A percentile compares a stretch with the other conserved stretches of the same genome.
phyloP scores from a whole-genome alignment of 805 yeast species.

The Wickerhamiella azymoides region DNA sequence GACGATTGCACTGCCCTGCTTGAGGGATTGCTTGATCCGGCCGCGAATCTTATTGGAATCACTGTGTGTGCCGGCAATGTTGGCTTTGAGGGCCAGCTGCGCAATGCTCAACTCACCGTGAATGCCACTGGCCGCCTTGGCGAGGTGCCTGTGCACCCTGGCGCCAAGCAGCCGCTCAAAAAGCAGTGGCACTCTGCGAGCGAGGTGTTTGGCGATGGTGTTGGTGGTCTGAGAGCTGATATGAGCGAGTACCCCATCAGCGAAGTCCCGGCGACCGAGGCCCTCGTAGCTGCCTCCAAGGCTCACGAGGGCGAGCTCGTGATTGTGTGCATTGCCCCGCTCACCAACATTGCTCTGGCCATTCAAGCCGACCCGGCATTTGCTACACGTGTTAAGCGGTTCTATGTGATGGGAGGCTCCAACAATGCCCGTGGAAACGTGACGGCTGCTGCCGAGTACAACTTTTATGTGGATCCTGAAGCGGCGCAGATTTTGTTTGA shows the following conservation, averaged over 20 bases:
- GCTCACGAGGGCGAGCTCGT: slow-evolving; percentile 4
- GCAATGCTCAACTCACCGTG: slow-evolving; percentile 4
- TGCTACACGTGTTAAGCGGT: slow-evolving; percentile 4
- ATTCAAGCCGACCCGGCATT: slow-evolving; percentile 5
- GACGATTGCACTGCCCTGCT: slow-evolving; percentile 7
- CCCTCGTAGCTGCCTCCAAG: slow-evolving; percentile 1
- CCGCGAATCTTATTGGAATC: slow-evolving; percentile 5
- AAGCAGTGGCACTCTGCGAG: slow-evolving; percentile 6
- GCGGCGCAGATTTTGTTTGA: slow-evolving; percentile 5
- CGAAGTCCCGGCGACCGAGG: slow-evolving; percentile 1
- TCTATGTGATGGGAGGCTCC: slow-evolving; percentile 8
- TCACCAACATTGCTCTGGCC: slow-evolving; percentile 8
- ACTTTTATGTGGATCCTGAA: slow-evolving; percentile 7
- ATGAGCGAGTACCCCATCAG: neutral
- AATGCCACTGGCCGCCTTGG: slow-evolving; percentile 6
- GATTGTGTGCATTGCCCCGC: slow-evolving; percentile 7
- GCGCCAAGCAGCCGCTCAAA: slow-evolving; percentile 3
- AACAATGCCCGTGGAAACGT: slow-evolving; percentile 7
- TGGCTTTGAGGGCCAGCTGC: slow-evolving; percentile 5
- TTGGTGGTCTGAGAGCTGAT: slow-evolving; percentile 4
- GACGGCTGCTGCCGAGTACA: slow-evolving; percentile 8
- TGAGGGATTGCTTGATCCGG: slow-evolving; percentile 6
- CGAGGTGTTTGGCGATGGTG: slow-evolving; percentile 8
- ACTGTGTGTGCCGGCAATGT: slow-evolving; percentile 7
- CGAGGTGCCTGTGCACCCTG: slow-evolving; percentile 3